These are phyloP conservation scores for Botrytis elliptica DNA, from an alignment of 2,329 filamentous ascomycete species.

Conservation along the genomic window DNA sequence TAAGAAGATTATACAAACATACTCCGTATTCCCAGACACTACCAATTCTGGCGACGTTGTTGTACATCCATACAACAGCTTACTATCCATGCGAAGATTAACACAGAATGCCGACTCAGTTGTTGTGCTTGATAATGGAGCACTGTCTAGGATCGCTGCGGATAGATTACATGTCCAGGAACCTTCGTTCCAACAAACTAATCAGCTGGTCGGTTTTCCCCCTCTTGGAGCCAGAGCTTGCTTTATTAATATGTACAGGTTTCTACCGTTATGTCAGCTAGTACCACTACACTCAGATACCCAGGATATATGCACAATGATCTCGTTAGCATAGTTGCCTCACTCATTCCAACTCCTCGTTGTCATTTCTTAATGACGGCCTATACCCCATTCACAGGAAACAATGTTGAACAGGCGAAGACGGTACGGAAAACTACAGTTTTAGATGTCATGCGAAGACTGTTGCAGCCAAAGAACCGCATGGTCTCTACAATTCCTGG, in stretches of 20 bases:
- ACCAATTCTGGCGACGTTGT: constrained; percentile 86
- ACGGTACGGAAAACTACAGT: constrained; percentile 98
- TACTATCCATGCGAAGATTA: constrained; percentile 84
- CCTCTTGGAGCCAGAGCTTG: constrained; percentile 21
- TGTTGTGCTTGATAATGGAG: constrained; percentile 94
- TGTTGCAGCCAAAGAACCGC: constrained; percentile 96
- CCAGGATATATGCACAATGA: constrained; percentile 99
- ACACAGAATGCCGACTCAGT: constrained; percentile 98
- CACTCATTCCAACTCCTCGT: constrained; percentile 90
- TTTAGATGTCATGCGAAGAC: constrained; percentile 91
- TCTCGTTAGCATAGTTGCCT: constrained; percentile 92
- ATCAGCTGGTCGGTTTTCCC: constrained; percentile 68
- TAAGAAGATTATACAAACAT: constrained; percentile 98
- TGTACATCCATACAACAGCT: constrained; percentile 96
- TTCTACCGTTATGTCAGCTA: constrained; percentile 97
- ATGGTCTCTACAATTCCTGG: constrained; percentile 96
- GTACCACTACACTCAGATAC: constrained; percentile 93
- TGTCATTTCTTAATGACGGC: constrained; percentile 99
- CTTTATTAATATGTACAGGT: constrained; percentile 50
- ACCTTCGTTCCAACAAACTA: constrained; percentile 95
- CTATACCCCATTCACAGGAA: constrained; percentile 95
- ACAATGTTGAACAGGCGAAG: constrained; percentile 95
- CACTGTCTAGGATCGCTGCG: constrained; percentile 87
- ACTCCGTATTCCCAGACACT: constrained; percentile 96
- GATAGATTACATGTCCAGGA: constrained; percentile 93